Percentiles rank a stretch among this genome's conserved stretches.
phyloP scores from a whole-genome alignment of 208 protist species.

The Crithidia thermophila region DNA sequence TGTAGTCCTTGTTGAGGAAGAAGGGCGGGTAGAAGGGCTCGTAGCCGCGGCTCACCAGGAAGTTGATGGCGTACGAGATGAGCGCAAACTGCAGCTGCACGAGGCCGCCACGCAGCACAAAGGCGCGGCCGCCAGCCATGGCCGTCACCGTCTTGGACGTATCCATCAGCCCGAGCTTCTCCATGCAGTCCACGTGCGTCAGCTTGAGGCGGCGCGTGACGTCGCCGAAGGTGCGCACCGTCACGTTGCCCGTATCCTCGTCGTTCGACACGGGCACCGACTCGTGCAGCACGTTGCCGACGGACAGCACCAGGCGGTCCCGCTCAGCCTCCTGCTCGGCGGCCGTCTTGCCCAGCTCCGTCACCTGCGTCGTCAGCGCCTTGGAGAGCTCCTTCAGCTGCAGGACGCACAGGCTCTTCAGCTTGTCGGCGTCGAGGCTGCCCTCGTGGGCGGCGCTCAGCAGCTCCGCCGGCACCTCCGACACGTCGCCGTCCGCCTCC shows the following conservation, averaged over 20 bases:
- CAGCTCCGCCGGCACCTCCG: slow-evolving; percentile 66
- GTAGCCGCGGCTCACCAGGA: slow-evolving; percentile 93
- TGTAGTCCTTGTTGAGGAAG: slow-evolving; percentile 99
- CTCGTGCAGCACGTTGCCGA: slow-evolving; percentile 98
- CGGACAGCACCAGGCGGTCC: slow-evolving; percentile 76
- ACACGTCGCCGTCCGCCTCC: slow-evolving; percentile 79
- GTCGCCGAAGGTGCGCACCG: slow-evolving; percentile 90
- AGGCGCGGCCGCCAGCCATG: slow-evolving; percentile 97
- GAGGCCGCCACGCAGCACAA: slow-evolving; percentile 97
- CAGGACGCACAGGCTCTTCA: slow-evolving; percentile 75
- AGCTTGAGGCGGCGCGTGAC: slow-evolving; percentile 66
- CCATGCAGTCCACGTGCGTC: slow-evolving; percentile 95
- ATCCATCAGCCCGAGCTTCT: slow-evolving; percentile 91
- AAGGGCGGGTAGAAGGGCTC: slow-evolving; percentile 98
- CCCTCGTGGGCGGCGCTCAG: slow-evolving; percentile 53
- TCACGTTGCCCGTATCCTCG: slow-evolving; percentile 94
- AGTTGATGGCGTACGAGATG: slow-evolving; percentile 97
- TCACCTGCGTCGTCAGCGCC: slow-evolving; percentile 60
- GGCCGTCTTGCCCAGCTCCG: slow-evolving; percentile 64
- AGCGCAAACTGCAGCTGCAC: slow-evolving; percentile 98
- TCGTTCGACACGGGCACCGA: slow-evolving; percentile 94
- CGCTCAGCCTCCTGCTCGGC: slow-evolving; percentile 62
- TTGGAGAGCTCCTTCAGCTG: slow-evolving; percentile 93
- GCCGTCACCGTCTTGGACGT: slow-evolving; percentile 74
- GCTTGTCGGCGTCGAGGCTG: slow-evolving; percentile 54